Evolutionary conservation across 345 rosid species (phyloP).

Genomic region (Conringia planisiliqua): DNA sequence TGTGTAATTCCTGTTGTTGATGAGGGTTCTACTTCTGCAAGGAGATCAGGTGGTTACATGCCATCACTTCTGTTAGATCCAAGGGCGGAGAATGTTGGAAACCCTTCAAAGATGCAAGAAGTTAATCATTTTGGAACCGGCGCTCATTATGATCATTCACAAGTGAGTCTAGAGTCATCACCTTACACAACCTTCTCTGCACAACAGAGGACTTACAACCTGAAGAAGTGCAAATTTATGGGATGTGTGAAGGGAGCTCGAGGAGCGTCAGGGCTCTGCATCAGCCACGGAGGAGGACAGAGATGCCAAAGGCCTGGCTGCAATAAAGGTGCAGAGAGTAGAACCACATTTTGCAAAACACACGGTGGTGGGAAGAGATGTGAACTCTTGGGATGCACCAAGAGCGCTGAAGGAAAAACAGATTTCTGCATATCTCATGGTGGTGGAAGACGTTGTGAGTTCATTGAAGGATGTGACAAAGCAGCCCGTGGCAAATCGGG

Average conservation of each 20-base stretch:
- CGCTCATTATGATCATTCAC: constrained; percentile 32
- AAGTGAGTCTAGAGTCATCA: constrained; percentile 45
- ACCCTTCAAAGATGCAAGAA: constrained; percentile 32
- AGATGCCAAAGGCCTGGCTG: constrained; percentile 89
- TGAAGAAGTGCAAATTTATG: constrained; percentile 61
- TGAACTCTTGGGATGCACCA: constrained; percentile 84
- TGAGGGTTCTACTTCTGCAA: constrained; percentile 92
- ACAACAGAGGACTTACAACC: constrained; percentile 39
- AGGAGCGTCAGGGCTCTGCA: constrained; percentile 83
- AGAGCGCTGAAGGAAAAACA: constrained; percentile 91
- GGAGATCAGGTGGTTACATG: constrained; percentile 92
- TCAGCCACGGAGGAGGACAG: constrained; percentile 93
- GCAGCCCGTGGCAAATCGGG: constrained; percentile 94
- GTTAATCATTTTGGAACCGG: constrained; percentile 33
- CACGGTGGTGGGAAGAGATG: constrained; percentile 97
- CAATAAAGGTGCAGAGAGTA: constrained; percentile 83
- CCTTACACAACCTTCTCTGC: constrained; percentile 20
- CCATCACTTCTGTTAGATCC: constrained; percentile 74
- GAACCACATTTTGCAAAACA: constrained; percentile 81
- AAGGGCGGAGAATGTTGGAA: constrained; percentile 32
- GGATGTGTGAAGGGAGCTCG: constrained; percentile 87
- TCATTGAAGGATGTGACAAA: constrained; percentile 60
- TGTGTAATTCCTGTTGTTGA: constrained; percentile 60
- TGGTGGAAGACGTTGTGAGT: constrained; percentile 85
- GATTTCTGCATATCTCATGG: constrained; percentile 93